Conservation (phyloP, 2,329 filamentous ascomycete species). For the Sclerotinia trifoliorum region DNA sequence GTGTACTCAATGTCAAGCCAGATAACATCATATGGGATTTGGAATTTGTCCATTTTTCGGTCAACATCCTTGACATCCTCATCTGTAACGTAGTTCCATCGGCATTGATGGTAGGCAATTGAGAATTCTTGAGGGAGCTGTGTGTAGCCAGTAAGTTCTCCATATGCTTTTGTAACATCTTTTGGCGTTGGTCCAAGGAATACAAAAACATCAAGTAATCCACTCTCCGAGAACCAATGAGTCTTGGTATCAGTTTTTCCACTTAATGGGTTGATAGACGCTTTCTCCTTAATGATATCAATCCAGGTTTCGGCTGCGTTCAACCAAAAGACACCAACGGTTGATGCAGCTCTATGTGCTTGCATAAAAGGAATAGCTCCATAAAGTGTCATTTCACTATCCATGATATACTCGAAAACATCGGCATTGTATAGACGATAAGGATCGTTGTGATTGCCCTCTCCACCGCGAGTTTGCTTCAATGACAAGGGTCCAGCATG, state of each 20-base stretch:
- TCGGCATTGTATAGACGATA: slow-evolving; percentile 96
- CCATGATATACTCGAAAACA: slow-evolving; percentile 95
- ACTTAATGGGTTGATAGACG: slow-evolving; percentile 70
- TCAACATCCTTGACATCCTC: slow-evolving; percentile 97
- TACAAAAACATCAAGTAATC: slow-evolving; percentile 87
- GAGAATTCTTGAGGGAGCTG: slow-evolving; percentile 90
- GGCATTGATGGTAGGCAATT: slow-evolving; percentile 93
- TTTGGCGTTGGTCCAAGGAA: slow-evolving; percentile 86
- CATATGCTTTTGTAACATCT: slow-evolving; percentile 78
- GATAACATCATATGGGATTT: slow-evolving; percentile 97
- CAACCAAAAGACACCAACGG: slow-evolving; percentile 95
- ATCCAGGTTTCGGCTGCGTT: slow-evolving; percentile 98
- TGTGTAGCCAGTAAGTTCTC: slow-evolving; percentile 87
- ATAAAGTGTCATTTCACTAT: slow-evolving; percentile 98
- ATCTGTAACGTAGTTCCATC: slow-evolving; percentile 98
- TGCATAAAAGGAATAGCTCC: slow-evolving; percentile 98
- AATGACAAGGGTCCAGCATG: slow-evolving; percentile 86
- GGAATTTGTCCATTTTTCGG: slow-evolving; percentile 89
- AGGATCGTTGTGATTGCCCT: slow-evolving; percentile 81
- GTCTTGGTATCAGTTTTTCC: slow-evolving; percentile 80
- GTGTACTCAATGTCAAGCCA: slow-evolving; percentile 99
- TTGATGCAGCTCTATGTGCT: slow-evolving; percentile 88
- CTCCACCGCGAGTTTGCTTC: slow-evolving; percentile 84
- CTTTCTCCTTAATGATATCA: slow-evolving; percentile 81
- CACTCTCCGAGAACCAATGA: slow-evolving; percentile 95